Evolutionary conservation across 306 rosid species (phyloP), one percentile per base, ranked within the genome.

Genomic region (apple (Malus domestica)): DNA sequence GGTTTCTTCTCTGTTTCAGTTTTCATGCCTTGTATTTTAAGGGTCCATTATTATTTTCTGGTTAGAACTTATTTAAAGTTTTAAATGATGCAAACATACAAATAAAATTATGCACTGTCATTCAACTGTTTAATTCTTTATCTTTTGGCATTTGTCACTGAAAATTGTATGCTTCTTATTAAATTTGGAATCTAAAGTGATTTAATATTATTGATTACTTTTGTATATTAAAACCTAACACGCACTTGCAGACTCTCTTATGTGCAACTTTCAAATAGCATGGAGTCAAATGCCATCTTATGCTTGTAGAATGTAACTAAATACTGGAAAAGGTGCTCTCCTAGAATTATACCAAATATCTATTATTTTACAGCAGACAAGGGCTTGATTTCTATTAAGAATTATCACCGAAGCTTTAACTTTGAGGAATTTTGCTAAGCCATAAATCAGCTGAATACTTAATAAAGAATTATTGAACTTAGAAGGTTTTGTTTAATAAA

Each of bases 1-100:
- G 96, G 73, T 79, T 74, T 76, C 79, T 83, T 78, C 70, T 79
- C 69, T 35, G 46, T 63, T 42, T 71, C 22, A 40, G 55, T 60
- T 30, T 12, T 51, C 30, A 4, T 61, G 19, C 18, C 60, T 25
- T 72, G 73, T 60, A 60, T 80, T 83, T 75, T 18, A 18, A 63
- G 57, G 73, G 46, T 32, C 19, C 55, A 63, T 49, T 69, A 61
- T 73, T 78, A 63, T 49, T 69, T 62, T 73, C 80, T 78, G 35
- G n/a, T 44, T 57, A 57, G 66, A 61, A 51, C 45, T 70, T 75
- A 72, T n/a, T 45, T 54, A 52, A 45, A 12, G 62, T 20, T 52
- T 70, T 51, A 44, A 52, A 13, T 27, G 19, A 32, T 70, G 62
- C 49, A 55, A 70, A 71, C 64, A 29, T 20, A 32, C 20, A 55